Percentiles rank a stretch among this genome's conserved stretches.
Evolutionary conservation across 495 filamentous ascomycete genomes (phyloP).

Genomic region (Talaromyces liani): DNA sequence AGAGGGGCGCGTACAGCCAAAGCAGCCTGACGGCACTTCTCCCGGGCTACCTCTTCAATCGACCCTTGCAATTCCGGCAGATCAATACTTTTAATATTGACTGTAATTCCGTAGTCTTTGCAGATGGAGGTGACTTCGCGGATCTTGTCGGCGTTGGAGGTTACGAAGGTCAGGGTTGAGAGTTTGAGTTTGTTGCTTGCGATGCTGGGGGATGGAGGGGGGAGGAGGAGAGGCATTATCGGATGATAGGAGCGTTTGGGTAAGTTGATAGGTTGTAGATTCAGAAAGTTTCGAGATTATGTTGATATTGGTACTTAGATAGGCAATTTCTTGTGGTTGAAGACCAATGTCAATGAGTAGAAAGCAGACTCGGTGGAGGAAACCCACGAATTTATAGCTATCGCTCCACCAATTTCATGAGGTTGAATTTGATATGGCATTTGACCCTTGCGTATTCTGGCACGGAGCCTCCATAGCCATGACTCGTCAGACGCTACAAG

Average conservation of each 20-base stretch:
- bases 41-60: conserved; percentile 68
- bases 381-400: not conserved
- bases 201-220: not conserved
- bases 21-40: conserved; percentile 69
- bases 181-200: not conserved
- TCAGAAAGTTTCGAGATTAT: too few species aligned
- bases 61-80: conserved; percentile 74
- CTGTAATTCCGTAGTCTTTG: not conserved
- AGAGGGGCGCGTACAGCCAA: not conserved
- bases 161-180: not conserved
- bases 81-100: conserved; percentile 27
- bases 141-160: not conserved
- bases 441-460: not conserved
- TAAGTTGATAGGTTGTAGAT: not conserved
- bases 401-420: not conserved
- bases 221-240: not conserved
- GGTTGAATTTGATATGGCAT: not conserved
- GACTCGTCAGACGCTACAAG: not conserved
- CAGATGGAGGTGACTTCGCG: not conserved
- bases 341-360: not conserved
- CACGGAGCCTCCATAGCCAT: not conserved
- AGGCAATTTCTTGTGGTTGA: not conserved
- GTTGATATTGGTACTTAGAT: not conserved
- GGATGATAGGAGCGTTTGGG: not conserved
- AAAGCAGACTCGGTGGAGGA: not conserved